Conservation (phyloP, 352 stramenopile species). For the Pythium phragmitis region DNA sequence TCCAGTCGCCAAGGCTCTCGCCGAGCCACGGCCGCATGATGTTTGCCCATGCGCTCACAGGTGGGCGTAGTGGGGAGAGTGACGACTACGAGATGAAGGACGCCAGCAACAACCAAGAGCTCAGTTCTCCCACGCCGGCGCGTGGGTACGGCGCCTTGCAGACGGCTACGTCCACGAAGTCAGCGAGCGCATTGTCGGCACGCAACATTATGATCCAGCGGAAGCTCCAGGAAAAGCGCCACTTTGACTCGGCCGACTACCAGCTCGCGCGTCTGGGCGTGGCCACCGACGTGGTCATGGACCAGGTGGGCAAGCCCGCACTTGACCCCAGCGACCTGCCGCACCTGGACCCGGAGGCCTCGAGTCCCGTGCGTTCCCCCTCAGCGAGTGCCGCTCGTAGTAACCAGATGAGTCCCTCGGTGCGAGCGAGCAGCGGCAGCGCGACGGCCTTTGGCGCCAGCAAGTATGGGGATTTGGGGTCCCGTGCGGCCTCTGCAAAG, state of each 20-base stretch:
- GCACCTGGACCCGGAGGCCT: constrained; percentile 26
- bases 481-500: background rate
- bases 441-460: constrained; percentile 10
- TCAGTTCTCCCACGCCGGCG: background rate
- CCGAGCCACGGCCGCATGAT: constrained; percentile 18
- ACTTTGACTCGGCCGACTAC: constrained; percentile 81
- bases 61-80: background rate
- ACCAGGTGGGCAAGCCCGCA: constrained; percentile 23
- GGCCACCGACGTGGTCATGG: constrained; percentile 15
- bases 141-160: constrained; percentile 25
- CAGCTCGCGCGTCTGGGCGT: constrained; percentile 43
- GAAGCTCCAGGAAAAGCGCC: constrained; percentile 66
- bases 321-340: constrained; percentile 18
- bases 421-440: constrained; percentile 22
- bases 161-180: constrained; percentile 5
- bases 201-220: constrained; percentile 72
- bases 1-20: constrained; percentile 20
- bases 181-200: constrained; percentile 37
- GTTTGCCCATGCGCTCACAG: constrained; percentile 20
- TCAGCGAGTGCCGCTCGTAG: constrained; percentile 28
- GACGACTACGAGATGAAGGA: constrained; percentile 19
- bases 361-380: constrained; percentile 43
- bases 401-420: constrained; percentile 57
- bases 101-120: constrained; percentile 23
- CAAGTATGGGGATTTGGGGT: constrained; percentile 40